Base-by-base conservation (phyloP, 179 eudicot genomes). In the Silene noctiflora region DNA sequence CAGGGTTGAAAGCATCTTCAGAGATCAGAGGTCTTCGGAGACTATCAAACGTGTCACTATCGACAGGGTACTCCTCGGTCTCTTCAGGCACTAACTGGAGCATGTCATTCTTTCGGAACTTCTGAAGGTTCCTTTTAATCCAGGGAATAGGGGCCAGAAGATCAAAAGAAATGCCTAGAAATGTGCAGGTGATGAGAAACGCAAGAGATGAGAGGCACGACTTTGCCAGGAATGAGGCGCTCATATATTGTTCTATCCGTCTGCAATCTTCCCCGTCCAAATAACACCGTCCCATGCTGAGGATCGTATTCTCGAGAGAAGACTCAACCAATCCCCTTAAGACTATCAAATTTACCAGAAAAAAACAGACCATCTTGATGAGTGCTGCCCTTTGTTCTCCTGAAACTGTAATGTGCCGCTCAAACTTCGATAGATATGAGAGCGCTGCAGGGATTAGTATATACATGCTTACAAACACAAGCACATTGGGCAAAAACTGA, bases 211-310 rank as follows among this genome's bases (percentile, higher is more conserved):
- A 89, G 10, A 95, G 92, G 83, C 97, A 95, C 24, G 99, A 93
- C 75, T 87, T 91, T 3, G 99, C 88, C 77, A 93, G 82, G 76
- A 93, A 91, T 0, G 98, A 95, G 60, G 95, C 91, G 65, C 94
- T 93, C 91, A 91, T 86, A 71, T 95, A 95, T 78, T 95, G 88
- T 72, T 93, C 99, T 55, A 95, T 95, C 87, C 84, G 81, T 79
- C 90, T 91, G 87, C 98, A 93, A 82, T 93, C 99, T 86, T 95
- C 99, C 25, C 97, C 98, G 56, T 93, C 98, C 84, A 95, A 84
- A 77, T 95, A 95, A 86, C 99, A 95, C n/a, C 97, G 85, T 21
- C 98, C 94, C 98, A 95, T 93, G 79, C 84, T 88, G 58, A 95
- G 74, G 59, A 95, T 73, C 29, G 97, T 88, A 80, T 82, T 84